Conservation (phyloP, 1,284 basidiomycete genomes). For the Malassezia sympodialis region DNA sequence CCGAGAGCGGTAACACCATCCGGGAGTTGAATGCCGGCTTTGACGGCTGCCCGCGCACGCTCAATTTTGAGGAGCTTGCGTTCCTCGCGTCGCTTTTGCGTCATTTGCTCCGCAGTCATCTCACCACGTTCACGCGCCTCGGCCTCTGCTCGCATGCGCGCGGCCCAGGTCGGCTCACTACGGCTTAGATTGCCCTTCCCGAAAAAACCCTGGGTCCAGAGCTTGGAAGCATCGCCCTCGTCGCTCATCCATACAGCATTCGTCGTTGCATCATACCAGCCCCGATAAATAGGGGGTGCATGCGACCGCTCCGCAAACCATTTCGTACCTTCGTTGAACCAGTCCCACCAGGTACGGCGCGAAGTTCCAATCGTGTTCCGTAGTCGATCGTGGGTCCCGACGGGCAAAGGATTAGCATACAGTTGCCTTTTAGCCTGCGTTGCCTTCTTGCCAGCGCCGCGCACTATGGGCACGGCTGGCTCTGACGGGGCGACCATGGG, state of each 20-base stretch:
- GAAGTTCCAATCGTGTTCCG: neutral
- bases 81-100: constrained; percentile 37
- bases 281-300: constrained; percentile 17
- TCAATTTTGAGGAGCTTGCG: constrained; percentile 44
- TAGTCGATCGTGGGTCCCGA: neutral
- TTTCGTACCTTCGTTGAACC: constrained; percentile 9
- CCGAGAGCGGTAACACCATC: constrained; percentile 40
- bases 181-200: constrained; percentile 88
- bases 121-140: constrained; percentile 50
- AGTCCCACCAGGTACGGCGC: constrained; percentile 7
- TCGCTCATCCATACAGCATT: constrained; percentile 35
- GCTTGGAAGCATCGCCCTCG: constrained; percentile 46
- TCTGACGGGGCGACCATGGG: neutral
- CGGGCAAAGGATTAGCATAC: constrained; percentile 30
- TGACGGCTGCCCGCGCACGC: constrained; percentile 39
- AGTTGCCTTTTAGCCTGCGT: constrained; percentile 28
- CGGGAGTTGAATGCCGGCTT: constrained; percentile 39
- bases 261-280: constrained; percentile 23
- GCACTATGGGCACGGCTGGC: neutral
- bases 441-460: constrained; percentile 34
- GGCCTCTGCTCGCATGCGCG: constrained; percentile 46
- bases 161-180: constrained; percentile 82
- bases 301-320: neutral
- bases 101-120: constrained; percentile 44
- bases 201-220: constrained; percentile 90